phyloP scores from a whole-genome alignment of 441 rosid species.

The Pelargonium fulgidum region DNA sequence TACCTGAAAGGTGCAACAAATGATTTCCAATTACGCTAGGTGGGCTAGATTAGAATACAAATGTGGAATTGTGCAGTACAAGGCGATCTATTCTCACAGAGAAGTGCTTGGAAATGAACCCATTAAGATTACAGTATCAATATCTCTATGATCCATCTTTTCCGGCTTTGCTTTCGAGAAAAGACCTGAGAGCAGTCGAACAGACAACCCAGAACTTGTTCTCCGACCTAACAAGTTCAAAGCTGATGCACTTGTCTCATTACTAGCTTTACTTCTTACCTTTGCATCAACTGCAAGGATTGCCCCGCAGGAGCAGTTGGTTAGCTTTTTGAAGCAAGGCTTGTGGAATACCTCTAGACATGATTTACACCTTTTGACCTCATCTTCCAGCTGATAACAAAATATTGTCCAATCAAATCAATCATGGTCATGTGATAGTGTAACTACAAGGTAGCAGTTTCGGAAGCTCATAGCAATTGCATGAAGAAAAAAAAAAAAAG shows the following conservation, averaged over 20 bases:
- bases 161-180: slow-evolving; percentile 50
- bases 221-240: slow-evolving; percentile 36
- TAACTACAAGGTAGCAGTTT: background rate
- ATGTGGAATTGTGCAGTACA: slow-evolving; percentile 11
- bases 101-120: slow-evolving; percentile 64
- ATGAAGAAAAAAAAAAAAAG: background rate
- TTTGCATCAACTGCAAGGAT: slow-evolving; percentile 27
- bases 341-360: slow-evolving; percentile 68
- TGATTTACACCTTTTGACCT: slow-evolving; percentile 52
- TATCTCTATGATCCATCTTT: slow-evolving; percentile 31
- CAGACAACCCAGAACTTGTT: slow-evolving; percentile 37
- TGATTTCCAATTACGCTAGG: slow-evolving; percentile 6
- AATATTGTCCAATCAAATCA: slow-evolving; percentile 20
- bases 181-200: slow-evolving; percentile 50
- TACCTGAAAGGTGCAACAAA: slow-evolving; percentile 15
- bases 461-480: background rate
- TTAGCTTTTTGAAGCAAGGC: slow-evolving; percentile 62
- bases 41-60: slow-evolving; percentile 20
- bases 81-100: slow-evolving; percentile 25
- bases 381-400: slow-evolving; percentile 59
- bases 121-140: slow-evolving; percentile 57
- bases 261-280: slow-evolving; percentile 25
- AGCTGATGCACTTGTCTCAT: slow-evolving; percentile 25
- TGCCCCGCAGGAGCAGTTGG: slow-evolving; percentile 60
- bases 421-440: background rate